Evolutionary conservation across 805 yeast species (phyloP).

Genomic region (Brettanomyces bruxellensis): DNA sequence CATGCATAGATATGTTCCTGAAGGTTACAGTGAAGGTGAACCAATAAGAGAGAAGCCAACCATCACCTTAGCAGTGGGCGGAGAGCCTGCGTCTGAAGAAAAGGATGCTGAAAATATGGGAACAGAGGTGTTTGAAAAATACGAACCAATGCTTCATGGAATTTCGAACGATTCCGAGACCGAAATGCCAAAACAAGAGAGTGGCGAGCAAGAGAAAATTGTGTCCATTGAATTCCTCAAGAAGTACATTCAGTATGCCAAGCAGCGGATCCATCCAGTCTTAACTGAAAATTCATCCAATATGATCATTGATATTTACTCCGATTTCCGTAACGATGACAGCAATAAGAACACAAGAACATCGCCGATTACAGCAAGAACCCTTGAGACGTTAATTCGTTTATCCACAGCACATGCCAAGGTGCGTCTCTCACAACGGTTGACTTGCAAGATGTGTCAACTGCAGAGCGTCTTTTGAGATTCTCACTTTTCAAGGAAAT

Average conservation of each 20-base stretch:
- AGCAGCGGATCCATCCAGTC: conserved; percentile 75
- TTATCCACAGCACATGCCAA: conserved; percentile 95
- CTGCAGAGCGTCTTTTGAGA: conserved; percentile 78
- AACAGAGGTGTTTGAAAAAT: conserved; percentile 73
- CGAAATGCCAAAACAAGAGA: conserved; percentile 14
- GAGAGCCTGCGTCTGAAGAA: conserved; percentile 36
- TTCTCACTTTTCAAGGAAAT: conserved; percentile 77
- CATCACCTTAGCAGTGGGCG: conserved; percentile 76
- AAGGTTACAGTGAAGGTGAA: conserved; percentile 85
- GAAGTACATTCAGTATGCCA: conserved; percentile 90
- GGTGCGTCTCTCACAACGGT: conserved; percentile 77
- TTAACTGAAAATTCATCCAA: conserved; percentile 70
- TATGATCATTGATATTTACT: conserved; percentile 70
- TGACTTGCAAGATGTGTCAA: conserved; percentile 67
- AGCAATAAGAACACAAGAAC: conserved; percentile 59
- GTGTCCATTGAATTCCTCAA: conserved; percentile 79
- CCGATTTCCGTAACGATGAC: conserved; percentile 72
- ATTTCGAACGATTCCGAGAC: conserved; percentile 16
- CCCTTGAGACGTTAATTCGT: conserved; percentile 91
- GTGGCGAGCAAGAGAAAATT: conserved; percentile 31
- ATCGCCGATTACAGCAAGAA: conserved; percentile 97
- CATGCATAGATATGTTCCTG: conserved; percentile 84
- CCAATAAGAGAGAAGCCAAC: conserved; percentile 76
- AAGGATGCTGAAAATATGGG: conserved; percentile 34
- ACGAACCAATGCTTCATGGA: conserved; percentile 65